These are phyloP conservation scores for Xenoacremonium recifei DNA, from an alignment of 2,329 filamentous ascomycete genomes.

Conservation along the genomic window DNA sequence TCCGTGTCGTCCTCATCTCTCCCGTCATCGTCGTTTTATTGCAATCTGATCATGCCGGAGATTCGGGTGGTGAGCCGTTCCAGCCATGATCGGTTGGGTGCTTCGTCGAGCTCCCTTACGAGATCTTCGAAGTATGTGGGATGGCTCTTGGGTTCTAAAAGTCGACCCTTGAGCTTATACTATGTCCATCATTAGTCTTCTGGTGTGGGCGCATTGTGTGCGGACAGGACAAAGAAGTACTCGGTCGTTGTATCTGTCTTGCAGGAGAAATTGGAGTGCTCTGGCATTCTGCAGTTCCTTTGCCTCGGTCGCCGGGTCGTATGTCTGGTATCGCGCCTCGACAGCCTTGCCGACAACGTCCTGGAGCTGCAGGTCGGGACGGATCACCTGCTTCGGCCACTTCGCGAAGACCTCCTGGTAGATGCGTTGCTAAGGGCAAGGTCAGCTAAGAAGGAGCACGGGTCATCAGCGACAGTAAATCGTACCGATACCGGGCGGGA, in stretches of 20 bases:
- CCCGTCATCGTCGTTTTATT: conserved; percentile 34
- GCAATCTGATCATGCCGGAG: conserved; percentile 58
- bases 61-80: conserved; percentile 52
- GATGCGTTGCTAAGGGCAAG: conserved; percentile 30
- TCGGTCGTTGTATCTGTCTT: conserved; percentile 57
- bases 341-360: conserved; percentile 46
- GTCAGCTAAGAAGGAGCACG: not conserved
- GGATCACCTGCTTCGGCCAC: conserved; percentile 64
- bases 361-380: conserved; percentile 62
- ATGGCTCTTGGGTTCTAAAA: conserved; percentile 60
- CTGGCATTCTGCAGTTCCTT: conserved; percentile 57
- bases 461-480: not conserved
- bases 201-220: too few species aligned
- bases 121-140: conserved; percentile 64
- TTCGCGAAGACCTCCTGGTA: conserved; percentile 42
- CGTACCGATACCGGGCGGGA: conserved; percentile 33
- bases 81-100: conserved; percentile 55
- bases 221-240: conserved; percentile 38
- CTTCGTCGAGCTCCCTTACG: conserved; percentile 60
- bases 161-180: conserved; percentile 43
- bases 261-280: conserved; percentile 57
- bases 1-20: conserved; percentile 6
- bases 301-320: conserved; percentile 38
- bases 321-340: conserved; percentile 32
- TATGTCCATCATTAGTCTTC: conserved; percentile 16